A percentile compares a stretch with the other conserved stretches of the same genome.
These are phyloP conservation scores for Sphagnum fallax DNA, from an alignment of 228 moss, liverwort and hornwort species.

Conservation along the genomic window DNA sequence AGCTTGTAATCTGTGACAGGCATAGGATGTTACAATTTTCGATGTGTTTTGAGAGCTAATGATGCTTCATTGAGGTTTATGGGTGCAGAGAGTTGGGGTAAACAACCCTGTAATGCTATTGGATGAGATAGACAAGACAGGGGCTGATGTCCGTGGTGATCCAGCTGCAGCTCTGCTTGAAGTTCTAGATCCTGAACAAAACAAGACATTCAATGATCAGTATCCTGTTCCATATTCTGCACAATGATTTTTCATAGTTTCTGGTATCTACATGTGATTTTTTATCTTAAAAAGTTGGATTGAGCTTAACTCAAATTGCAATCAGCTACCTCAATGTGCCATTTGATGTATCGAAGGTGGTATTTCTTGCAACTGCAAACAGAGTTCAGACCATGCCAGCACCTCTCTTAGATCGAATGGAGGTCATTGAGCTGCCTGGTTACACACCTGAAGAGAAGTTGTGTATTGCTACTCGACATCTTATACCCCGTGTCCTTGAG, in stretches of 20 bases:
- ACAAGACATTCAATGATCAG: constrained; percentile 64
- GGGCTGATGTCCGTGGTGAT: constrained; percentile 59
- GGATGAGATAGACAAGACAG: constrained; percentile 65
- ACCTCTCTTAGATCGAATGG: constrained; percentile 60
- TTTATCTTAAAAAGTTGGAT: too few relatives aligned
- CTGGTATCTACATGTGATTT: too few relatives aligned
- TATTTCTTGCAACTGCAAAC: constrained; percentile 52
- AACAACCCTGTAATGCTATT: constrained; percentile 64
- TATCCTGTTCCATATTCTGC: constrained; percentile 15
- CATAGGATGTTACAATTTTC: too few relatives aligned
- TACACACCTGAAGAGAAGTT: constrained; percentile 59
- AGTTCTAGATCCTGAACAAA: constrained; percentile 59
- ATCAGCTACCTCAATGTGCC: constrained; percentile 56
- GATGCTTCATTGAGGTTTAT: too few relatives aligned
- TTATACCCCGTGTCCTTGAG: constrained; percentile 53
- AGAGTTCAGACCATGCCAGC: constrained; percentile 52
- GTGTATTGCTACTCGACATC: constrained; percentile 49
- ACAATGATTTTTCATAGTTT: too few relatives aligned
- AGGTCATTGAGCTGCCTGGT: constrained; percentile 56
- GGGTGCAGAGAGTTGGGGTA: constrained; percentile 48
- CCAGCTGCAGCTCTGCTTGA: constrained; percentile 62
- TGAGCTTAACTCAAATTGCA: too few relatives aligned
- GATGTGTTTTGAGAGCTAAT: too few relatives aligned
- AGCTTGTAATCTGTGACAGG: too few relatives aligned
- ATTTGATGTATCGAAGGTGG: constrained; percentile 58